These are phyloP conservation scores for Poronia punctata DNA, from an alignment of 495 filamentous ascomycete species.

Conservation along the genomic window DNA sequence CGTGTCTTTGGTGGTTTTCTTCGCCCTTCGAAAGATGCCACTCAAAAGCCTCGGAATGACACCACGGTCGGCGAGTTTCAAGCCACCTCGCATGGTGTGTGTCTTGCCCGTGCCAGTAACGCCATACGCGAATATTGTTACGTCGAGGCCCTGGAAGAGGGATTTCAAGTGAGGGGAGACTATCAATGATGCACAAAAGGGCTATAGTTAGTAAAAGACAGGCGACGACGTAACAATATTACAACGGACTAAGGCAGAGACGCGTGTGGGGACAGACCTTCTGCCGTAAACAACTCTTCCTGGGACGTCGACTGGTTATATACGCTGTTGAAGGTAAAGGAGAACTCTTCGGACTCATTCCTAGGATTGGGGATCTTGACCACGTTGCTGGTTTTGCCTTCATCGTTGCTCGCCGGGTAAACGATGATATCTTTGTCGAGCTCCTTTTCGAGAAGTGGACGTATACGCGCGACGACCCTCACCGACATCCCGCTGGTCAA, in stretches of 20 bases:
- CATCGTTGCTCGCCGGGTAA: constrained; percentile 48
- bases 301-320: constrained; percentile 76
- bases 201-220: not conserved
- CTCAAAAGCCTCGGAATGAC: constrained; percentile 87
- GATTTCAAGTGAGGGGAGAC: constrained; percentile 67
- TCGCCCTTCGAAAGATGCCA: constrained; percentile 73
- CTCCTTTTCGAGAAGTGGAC: constrained; percentile 79
- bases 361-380: constrained; percentile 93
- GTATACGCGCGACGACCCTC: constrained; percentile 80
- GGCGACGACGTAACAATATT: not conserved
- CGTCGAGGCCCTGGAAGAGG: constrained; percentile 87
- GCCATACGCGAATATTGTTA: constrained; percentile 93
- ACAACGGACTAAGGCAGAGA: not conserved
- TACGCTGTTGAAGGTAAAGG: constrained; percentile 91
- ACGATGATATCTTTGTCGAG: constrained; percentile 80
- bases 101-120: constrained; percentile 96
- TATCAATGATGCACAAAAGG: constrained; percentile 11
- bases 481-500: constrained; percentile 51
- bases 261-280: constrained; percentile 52
- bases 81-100: constrained; percentile 94
- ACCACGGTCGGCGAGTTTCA: constrained; percentile 80
- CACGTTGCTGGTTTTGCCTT: constrained; percentile 52
- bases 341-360: constrained; percentile 83
- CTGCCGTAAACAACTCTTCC: constrained; percentile 77
- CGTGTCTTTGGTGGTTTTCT: constrained; percentile 83